Percentiles rank a stretch among this genome's conserved stretches.
Conservation (phyloP, 768 basidiomycete genomes). For the Hemileccinum rubropunctum region DNA sequence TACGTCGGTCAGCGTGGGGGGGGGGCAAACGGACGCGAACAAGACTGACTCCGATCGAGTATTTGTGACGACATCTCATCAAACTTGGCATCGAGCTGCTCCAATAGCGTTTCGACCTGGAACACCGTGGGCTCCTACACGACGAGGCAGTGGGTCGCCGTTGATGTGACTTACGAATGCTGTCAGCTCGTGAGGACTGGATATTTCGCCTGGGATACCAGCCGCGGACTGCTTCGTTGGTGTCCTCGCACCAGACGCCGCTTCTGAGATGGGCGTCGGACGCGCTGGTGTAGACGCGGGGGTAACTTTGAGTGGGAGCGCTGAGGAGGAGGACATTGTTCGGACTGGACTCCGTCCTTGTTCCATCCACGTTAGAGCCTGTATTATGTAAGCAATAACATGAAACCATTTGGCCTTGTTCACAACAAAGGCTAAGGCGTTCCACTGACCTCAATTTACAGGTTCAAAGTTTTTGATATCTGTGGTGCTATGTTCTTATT, state of each 20-base stretch:
- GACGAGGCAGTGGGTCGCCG: constrained; percentile 3
- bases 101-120: constrained; percentile 85
- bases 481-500: constrained; percentile 1
- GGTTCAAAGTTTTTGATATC: not conserved
- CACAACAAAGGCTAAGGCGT: not conserved
- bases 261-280: constrained; percentile 18
- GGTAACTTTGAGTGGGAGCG: constrained; percentile 65
- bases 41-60: constrained; percentile 70
- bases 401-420: constrained; percentile 13
- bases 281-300: constrained; percentile 55
- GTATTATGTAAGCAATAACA: constrained; percentile 14
- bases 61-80: constrained; percentile 93
- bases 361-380: not conserved
- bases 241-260: constrained; percentile 32
- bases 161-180: constrained; percentile 69
- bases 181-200: constrained; percentile 91
- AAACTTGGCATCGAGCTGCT: constrained; percentile 87
- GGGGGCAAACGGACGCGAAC: not conserved
- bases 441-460: not conserved
- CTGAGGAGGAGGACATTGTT: constrained; percentile 49
- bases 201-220: constrained; percentile 59
- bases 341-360: not conserved
- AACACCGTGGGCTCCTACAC: not conserved
- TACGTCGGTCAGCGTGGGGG: constrained; percentile 7
- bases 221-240: constrained; percentile 44